A percentile compares a stretch with the other conserved stretches of the same genome.
Conservation (phyloP, 2,329 filamentous ascomycete genomes). For the Pezicula radicicola region DNA sequence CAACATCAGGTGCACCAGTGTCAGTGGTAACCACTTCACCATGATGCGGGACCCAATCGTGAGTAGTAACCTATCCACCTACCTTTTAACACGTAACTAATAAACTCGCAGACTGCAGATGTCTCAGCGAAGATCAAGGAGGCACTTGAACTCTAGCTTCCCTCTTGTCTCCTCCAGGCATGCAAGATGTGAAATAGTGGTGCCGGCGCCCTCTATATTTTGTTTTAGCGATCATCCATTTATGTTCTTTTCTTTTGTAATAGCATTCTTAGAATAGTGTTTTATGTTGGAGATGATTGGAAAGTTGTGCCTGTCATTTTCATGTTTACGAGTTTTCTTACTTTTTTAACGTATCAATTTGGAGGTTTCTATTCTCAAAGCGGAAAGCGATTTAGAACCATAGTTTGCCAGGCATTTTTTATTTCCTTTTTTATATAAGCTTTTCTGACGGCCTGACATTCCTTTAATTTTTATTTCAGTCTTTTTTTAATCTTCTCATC, state of each 20-base stretch:
- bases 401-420: background rate
- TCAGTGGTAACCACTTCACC: slow-evolving; percentile 19
- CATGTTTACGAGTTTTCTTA: background rate
- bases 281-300: background rate
- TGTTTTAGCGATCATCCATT: too few relatives aligned
- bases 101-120: background rate
- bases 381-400: too few relatives aligned
- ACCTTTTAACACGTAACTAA: background rate
- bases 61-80: slow-evolving; percentile 4
- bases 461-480: background rate
- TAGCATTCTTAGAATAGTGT: background rate
- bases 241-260: background rate
- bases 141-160: background rate
- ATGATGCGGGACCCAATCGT: slow-evolving; percentile 20
- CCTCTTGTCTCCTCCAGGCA: too few relatives aligned
- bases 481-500: background rate
- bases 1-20: slow-evolving; percentile 11
- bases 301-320: background rate
- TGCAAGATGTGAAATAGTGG: too few relatives aligned
- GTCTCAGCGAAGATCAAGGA: background rate
- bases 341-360: background rate
- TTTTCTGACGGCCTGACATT: too few relatives aligned
- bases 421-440: background rate
- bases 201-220: too few relatives aligned
- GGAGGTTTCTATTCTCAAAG: background rate